A percentile compares a stretch with the other conserved stretches of the same genome.
phyloP scores from a whole-genome alignment of 164 flowering plant species.

The Nymphaea thermarum region DNA sequence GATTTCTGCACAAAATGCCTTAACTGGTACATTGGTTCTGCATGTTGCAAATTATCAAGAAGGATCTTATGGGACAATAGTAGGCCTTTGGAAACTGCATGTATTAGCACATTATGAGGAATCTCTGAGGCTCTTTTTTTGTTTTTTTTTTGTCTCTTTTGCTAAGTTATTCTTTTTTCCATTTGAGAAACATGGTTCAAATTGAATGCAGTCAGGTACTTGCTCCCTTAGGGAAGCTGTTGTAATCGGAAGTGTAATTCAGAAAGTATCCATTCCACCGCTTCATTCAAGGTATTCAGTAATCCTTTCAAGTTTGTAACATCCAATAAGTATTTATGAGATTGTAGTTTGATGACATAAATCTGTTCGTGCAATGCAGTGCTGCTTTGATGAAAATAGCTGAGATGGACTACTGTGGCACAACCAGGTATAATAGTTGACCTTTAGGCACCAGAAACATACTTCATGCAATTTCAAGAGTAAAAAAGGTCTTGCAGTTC shows the following conservation, averaged over 20 bases:
- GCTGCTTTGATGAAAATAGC: slow-evolving; percentile 86
- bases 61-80: neutral
- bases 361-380: slow-evolving; percentile 24
- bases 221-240: slow-evolving; percentile 95
- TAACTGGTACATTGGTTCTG: neutral
- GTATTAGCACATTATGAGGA: too few species aligned
- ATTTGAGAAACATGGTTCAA: neutral
- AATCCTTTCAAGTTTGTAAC: neutral
- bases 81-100: too few species aligned
- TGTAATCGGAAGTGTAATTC: slow-evolving; percentile 70
- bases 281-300: slow-evolving; percentile 68
- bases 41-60: neutral
- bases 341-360: neutral
- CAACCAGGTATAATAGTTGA: slow-evolving; percentile 56
- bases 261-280: slow-evolving; percentile 71
- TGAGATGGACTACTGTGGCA: slow-evolving; percentile 87
- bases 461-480: neutral
- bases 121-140: too few species aligned
- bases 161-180: too few species aligned
- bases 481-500: too few species aligned
- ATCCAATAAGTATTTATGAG: too few species aligned
- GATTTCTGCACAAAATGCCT: neutral
- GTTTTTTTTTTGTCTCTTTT: too few species aligned
- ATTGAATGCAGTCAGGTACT: slow-evolving; percentile 61
- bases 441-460: too few species aligned